Base-by-base conservation (phyloP, 1,284 basidiomycete species). In the Ceratobasidium sp. region DNA sequence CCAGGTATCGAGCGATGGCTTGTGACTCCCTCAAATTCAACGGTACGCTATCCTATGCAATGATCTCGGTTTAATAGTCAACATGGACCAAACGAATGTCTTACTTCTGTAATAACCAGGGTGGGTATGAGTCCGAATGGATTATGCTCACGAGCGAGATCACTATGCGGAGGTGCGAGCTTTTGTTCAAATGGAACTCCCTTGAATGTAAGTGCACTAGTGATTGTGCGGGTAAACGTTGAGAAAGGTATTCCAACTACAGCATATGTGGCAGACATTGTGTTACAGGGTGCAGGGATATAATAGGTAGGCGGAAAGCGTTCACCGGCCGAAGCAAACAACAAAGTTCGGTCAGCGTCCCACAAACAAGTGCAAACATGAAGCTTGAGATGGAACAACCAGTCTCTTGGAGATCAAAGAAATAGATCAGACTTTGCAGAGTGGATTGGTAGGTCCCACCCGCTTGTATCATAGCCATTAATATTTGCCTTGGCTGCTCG, bases 371-470 rank as follows among this genome's bases (percentile, higher is more conserved):
- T n/a, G n/a, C n/a, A n/a, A n/a, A n/a, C n/a, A n/a, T n/a, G n/a
- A n/a, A n/a, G n/a, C n/a, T n/a, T n/a, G n/a, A n/a, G n/a, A n/a
- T n/a, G n/a, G n/a, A n/a, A n/a, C n/a, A n/a, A n/a, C n/a, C n/a
- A n/a, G n/a, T n/a, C n/a, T n/a, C n/a, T n/a, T n/a, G n/a, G n/a
- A 14, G 28, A 28, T 55, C 28, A 67, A 21, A 67, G 23, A 32
- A 67, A 67, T 26, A 67, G 21, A 39, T 67, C 64, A 43, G 64
- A 67, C 28, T 67, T 67, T 18, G 64, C 64, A 16, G 64, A 53
- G 55, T 67, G 50, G 43, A 67, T 67, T 2, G 64, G 64, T 3
- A 67, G 50, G 55, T 67, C 64, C 50, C 50, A 55, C 16, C 64
- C 64, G 26, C 34, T 55, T 2, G 50, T 67, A 21, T 67, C 64